Evolutionary conservation across 2,329 filamentous ascomycete genomes (phyloP), one percentile per base, ranked within the genome.

Genomic region (Colletotrichum liriopes): DNA sequence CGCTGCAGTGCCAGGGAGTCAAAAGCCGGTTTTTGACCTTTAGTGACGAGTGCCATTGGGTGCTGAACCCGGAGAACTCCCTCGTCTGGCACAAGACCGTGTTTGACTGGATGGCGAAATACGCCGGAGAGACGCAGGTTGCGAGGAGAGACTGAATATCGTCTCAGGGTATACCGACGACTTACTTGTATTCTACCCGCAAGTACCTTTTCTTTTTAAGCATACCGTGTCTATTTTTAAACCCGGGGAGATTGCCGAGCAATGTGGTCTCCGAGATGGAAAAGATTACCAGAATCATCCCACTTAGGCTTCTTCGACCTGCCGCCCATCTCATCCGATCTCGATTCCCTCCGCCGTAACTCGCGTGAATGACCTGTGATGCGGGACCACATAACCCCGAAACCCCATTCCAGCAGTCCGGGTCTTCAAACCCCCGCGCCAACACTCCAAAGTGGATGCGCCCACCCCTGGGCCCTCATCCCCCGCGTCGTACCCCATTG

Each of bases 1-100:
- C 92, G 1, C 83, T 95, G 35, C 93, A 95, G 82, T 86, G 87
- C 18, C 85, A 87, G 64, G 91, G 91, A 0, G 86, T 95, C 3
- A 89, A 92, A 45, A 93, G 91, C 74, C 88, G 90, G 72, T 91
- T 94, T 72, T 76, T 95, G 78, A 91, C 88, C 0, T 95, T 95
- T 77, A 89, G 92, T 0, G 93, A 94, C 78, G 93, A 94, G 81
- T 90, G 91, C 62, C 92, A 93, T 77, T 93, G 88, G 87, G 91
- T 94, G 5, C 77, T 92, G 59, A 91, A 92, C 74, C 88, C 88
- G 1, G 92, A 93, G 81, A 94, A 94, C 77, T 86, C 86, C 26
- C 81, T 93, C 59, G 82, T 92, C 55, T 94, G 93, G 93, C 90
- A 94, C 78, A 85, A 86, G 63, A 88, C 88, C 2, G 91, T 94